phyloP scores from a whole-genome alignment of 1,284 basidiomycete species.

The Ceratobasidium sp. region DNA sequence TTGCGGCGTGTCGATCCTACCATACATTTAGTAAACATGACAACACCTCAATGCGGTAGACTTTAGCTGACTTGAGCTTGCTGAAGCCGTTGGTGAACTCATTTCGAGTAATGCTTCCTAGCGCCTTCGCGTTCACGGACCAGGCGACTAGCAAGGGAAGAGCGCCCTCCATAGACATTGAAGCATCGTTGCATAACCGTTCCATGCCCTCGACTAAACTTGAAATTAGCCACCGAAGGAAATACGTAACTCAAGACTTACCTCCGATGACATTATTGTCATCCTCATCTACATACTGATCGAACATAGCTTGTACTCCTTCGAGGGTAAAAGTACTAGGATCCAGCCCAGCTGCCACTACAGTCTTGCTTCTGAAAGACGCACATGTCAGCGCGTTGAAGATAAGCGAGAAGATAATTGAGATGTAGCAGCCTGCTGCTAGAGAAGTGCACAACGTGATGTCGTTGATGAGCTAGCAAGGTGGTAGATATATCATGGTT shows the following conservation, averaged over 20 bases:
- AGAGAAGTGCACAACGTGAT: background rate
- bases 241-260: background rate
- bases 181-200: constrained; percentile 69
- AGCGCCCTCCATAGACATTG: constrained; percentile 73
- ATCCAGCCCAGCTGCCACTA: constrained; percentile 24
- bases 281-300: constrained; percentile 69
- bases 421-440: background rate
- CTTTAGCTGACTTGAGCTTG: constrained; percentile 61
- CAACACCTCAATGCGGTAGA: background rate
- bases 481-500: too few relatives aligned
- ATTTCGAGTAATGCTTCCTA: constrained; percentile 70
- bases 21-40: background rate
- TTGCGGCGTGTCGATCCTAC: constrained; percentile 68
- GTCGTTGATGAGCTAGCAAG: background rate
- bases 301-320: constrained; percentile 67
- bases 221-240: background rate
- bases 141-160: constrained; percentile 76
- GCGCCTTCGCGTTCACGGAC: constrained; percentile 72
- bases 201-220: constrained; percentile 74
- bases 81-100: constrained; percentile 74
- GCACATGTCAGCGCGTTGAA: background rate
- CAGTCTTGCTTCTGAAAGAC: constrained; percentile 18
- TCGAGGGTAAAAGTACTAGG: constrained; percentile 60
- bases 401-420: too few relatives aligned
- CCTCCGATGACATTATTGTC: constrained; percentile 50